Evolutionary conservation across 495 filamentous ascomycete genomes (phyloP).

Genomic region (Aspergillus funiculosus): DNA sequence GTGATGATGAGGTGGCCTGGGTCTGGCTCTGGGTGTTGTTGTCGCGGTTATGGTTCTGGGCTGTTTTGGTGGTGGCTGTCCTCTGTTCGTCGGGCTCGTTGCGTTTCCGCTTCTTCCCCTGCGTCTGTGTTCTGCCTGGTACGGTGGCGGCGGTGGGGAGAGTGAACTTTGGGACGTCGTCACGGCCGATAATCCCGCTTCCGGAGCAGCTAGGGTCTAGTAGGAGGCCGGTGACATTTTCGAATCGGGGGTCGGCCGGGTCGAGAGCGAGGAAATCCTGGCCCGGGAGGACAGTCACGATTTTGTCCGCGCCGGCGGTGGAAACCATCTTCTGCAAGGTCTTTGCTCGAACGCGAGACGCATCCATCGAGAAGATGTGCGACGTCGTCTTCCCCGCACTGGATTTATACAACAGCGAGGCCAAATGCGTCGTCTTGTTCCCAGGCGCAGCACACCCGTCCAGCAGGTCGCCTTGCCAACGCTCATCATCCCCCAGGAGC

Average conservation of each 20-base stretch:
- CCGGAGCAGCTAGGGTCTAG: conserved; percentile 93
- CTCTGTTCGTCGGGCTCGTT: conserved; percentile 12
- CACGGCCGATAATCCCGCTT: conserved; percentile 84
- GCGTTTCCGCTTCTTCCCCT: conserved; percentile 36
- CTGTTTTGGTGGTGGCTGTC: background rate
- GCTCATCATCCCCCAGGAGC: conserved; percentile 45
- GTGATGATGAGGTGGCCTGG: conserved; percentile 11
- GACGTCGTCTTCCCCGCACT: conserved; percentile 15
- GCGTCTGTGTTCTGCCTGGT: conserved; percentile 18
- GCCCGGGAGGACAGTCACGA: conserved; percentile 60
- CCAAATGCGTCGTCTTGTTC: conserved; percentile 95
- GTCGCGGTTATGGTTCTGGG: background rate
- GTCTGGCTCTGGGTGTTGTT: background rate
- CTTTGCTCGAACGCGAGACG: conserved; percentile 49
- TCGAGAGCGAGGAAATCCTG: conserved; percentile 76
- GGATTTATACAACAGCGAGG: conserved; percentile 55
- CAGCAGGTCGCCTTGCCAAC: conserved; percentile 61
- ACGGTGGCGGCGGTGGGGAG: conserved; percentile 32
- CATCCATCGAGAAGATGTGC: conserved; percentile 41
- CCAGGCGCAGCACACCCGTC: conserved; percentile 92
- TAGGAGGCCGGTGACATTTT: conserved; percentile 63
- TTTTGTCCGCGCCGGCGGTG: conserved; percentile 58
- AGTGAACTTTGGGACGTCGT: conserved; percentile 60
- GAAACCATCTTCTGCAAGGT: conserved; percentile 78
- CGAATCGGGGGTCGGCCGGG: conserved; percentile 48